Evolutionary conservation across 129 eudicot species (phyloP).

Genomic region (Rutidosis leptorrhynchoides): DNA sequence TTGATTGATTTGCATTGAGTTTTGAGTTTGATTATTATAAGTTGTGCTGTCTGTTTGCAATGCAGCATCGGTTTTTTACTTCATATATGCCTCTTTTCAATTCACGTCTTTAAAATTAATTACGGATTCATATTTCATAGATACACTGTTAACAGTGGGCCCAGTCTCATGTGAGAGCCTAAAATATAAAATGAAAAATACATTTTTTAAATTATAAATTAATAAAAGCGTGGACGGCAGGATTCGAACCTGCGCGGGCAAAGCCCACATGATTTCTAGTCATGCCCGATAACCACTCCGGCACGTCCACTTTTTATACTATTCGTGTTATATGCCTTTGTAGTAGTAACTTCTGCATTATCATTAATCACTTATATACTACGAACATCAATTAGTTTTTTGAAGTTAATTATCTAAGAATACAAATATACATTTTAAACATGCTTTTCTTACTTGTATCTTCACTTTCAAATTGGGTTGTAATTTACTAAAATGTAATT

Average conservation of each 20-base stretch:
- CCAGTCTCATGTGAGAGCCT: neutral
- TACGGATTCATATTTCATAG: neutral
- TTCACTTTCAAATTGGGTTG: too few relatives aligned
- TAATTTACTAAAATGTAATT: too few relatives aligned
- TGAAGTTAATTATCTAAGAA: too few relatives aligned
- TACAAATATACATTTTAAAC: too few relatives aligned
- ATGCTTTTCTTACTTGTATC: too few relatives aligned
- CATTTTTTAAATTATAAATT: accelerated
- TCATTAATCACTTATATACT: too few relatives aligned
- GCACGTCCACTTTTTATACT: slow-evolving; percentile 89
- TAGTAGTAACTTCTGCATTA: too few relatives aligned
- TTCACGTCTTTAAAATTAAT: neutral
- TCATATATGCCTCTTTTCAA: neutral
- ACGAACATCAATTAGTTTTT: too few relatives aligned
- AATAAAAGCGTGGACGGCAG: slow-evolving; percentile 66
- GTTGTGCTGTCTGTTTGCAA: slow-evolving; percentile 45
- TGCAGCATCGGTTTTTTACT: slow-evolving; percentile 25
- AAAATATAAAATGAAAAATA: neutral
- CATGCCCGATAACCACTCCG: slow-evolving; percentile 99
- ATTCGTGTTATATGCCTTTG: too few relatives aligned
- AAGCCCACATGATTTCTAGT: slow-evolving; percentile 99
- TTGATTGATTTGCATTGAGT: slow-evolving; percentile 38
- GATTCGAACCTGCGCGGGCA: slow-evolving; percentile 99
- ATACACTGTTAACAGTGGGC: neutral
- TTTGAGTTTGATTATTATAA: slow-evolving; percentile 26